A percentile compares a stretch with the other conserved stretches of the same genome.
Conservation (phyloP, 805 yeast genomes). For the Pichia cabralensis region DNA sequence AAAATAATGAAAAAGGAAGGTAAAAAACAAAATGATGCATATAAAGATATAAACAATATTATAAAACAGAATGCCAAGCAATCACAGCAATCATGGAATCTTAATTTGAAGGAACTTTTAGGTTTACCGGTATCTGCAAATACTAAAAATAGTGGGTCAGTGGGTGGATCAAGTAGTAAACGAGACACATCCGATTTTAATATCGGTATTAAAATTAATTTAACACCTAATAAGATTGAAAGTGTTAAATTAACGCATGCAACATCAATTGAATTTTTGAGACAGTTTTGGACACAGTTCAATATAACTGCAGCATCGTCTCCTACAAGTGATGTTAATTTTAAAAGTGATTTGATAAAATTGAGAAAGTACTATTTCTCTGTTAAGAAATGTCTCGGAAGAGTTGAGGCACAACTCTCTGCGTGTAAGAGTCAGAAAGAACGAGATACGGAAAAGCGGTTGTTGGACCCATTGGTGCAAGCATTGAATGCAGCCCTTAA, state of each 20-base stretch:
- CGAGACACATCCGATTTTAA: slow-evolving; percentile 8
- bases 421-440: slow-evolving; percentile 12
- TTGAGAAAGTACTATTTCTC: slow-evolving; percentile 40
- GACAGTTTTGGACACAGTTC: slow-evolving; percentile 65
- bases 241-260: slow-evolving; percentile 53
- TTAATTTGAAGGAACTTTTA: slow-evolving; percentile 9
- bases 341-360: slow-evolving; percentile 22
- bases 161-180: not conserved
- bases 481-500: slow-evolving; percentile 38
- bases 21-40: slow-evolving; percentile 32
- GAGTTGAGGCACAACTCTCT: slow-evolving; percentile 28
- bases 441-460: slow-evolving; percentile 9
- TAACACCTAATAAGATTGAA: slow-evolving; percentile 26
- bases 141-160: too few relatives aligned
- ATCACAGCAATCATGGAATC: slow-evolving; percentile 37
- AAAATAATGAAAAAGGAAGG: slow-evolving; percentile 16
- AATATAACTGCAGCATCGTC: slow-evolving; percentile 27
- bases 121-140: slow-evolving; percentile 6
- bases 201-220: slow-evolving; percentile 25
- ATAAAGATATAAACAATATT: slow-evolving; percentile 34
- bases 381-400: slow-evolving; percentile 35
- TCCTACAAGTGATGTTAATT: slow-evolving; percentile 22
- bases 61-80: slow-evolving; percentile 48
- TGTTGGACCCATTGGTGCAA: slow-evolving; percentile 33
- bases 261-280: slow-evolving; percentile 64